Base-by-base conservation (phyloP, 768 basidiomycete genomes). In the Boletus insuetus region DNA sequence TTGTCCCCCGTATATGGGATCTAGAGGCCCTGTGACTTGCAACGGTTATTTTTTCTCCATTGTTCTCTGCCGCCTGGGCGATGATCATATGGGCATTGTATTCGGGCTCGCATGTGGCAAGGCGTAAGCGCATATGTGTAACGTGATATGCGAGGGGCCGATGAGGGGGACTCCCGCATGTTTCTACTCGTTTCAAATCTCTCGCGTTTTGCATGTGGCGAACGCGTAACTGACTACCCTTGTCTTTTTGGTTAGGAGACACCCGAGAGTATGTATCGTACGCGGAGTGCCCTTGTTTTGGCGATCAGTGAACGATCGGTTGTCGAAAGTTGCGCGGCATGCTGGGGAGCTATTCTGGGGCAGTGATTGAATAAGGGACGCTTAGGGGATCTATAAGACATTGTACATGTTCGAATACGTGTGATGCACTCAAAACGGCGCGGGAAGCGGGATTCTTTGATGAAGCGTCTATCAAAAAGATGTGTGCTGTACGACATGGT, bases 241-340 rank as follows among this genome's bases (percentile, higher is more conserved):
- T 24, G 24, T 24, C 24, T 40, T 22, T 42, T 19, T 38, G 47
- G 53, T 51, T 56, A 82, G 83, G 67, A 58, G 26, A 63, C 79
- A 40, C 72, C 77, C 20, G 59, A 57, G 3, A 57, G 63, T 31
- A 72, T 72, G 70, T 55, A 51, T 13, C 76, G 78, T 20, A 80
- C 81, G 22, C 73, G 73, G 52, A 56, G 76, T 42, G 82, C 78
- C 17, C 57, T 85, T 34, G 68, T 73, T 8, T 58, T 83, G 48
- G 75, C 77, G 42, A 69, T 84, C 58, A 73, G 74, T 6, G 83
- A 85, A 57, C 63, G 69, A 34, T 82, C 83, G 4, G 69, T 86
- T 38, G 68, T 85, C 55, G 77, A 83, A 52, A 77, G 78, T 54
- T 83, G 83, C 58, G 66, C 70, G 45, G 71, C 74, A 41, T 59